These are phyloP conservation scores for Barbatosphaeria neglecta DNA, from an alignment of 495 filamentous ascomycete genomes.

Conservation along the genomic window DNA sequence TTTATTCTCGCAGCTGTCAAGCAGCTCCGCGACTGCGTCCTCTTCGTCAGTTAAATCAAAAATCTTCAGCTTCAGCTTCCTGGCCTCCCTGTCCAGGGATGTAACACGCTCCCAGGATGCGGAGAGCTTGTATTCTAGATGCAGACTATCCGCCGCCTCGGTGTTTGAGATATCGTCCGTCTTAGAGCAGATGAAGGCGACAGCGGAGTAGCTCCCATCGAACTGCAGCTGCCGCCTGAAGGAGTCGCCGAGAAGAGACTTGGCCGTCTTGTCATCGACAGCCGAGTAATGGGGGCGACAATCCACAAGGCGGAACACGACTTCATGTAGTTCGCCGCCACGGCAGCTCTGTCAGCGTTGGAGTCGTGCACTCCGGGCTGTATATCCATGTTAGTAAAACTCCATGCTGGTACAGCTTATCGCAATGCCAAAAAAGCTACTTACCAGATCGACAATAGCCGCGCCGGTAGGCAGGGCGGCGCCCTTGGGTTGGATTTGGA, in stretches of 20 bases:
- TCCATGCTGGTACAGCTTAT: background rate
- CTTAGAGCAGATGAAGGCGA: slow-evolving; percentile 59
- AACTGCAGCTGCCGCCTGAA: slow-evolving; percentile 57
- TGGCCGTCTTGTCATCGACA: slow-evolving; percentile 55
- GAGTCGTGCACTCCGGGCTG: slow-evolving; percentile 51
- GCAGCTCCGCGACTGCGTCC: slow-evolving; percentile 1
- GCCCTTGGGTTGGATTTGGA: slow-evolving; percentile 48
- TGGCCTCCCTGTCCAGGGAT: slow-evolving; percentile 3
- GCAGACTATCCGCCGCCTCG: slow-evolving; percentile 20
- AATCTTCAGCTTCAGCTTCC: slow-evolving; percentile 31
- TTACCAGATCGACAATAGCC: slow-evolving; percentile 49
- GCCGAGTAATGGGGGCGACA: slow-evolving; percentile 55
- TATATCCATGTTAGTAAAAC: background rate
- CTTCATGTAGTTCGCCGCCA: slow-evolving; percentile 53
- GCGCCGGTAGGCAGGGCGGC: slow-evolving; percentile 51
- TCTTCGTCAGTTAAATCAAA: slow-evolving; percentile 22
- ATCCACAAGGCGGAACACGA: slow-evolving; percentile 44
- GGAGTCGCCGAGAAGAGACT: slow-evolving; percentile 45
- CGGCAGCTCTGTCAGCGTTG: slow-evolving; percentile 49
- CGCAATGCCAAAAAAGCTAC: background rate
- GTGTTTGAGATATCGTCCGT: slow-evolving; percentile 51
- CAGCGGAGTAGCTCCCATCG: slow-evolving; percentile 43
- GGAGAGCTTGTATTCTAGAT: slow-evolving; percentile 33
- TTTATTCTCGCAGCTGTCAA: slow-evolving; percentile 23
- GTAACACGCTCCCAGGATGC: slow-evolving; percentile 8